phyloP scores from a whole-genome alignment of 2,329 filamentous ascomycete genomes.

The Cladophialophora chaetospira region DNA sequence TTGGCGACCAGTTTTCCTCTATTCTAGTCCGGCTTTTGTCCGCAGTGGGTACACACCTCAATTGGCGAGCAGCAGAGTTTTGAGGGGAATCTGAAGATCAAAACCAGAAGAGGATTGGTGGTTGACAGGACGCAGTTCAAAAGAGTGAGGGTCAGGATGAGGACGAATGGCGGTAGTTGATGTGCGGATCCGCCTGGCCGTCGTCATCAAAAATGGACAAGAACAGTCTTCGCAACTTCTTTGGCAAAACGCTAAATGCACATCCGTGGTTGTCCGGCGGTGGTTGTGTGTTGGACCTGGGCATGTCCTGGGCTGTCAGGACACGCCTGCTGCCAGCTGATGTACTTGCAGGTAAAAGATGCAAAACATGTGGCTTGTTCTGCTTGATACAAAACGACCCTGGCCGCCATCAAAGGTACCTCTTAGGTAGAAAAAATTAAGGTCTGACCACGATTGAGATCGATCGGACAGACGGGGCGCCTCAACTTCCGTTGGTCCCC shows the following conservation, averaged over 20 bases:
- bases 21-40: slow-evolving; percentile 13
- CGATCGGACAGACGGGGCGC: slow-evolving; percentile 12
- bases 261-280: neutral
- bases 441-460: slow-evolving; percentile 8
- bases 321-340: too few relatives aligned
- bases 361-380: too few relatives aligned
- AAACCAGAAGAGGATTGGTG: slow-evolving; percentile 3
- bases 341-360: too few relatives aligned
- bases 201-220: slow-evolving; percentile 8
- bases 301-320: too few relatives aligned
- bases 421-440: slow-evolving; percentile 4
- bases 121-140: neutral
- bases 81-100: slow-evolving; percentile 7
- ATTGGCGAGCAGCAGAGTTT: slow-evolving; percentile 1
- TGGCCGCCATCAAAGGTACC: too few relatives aligned
- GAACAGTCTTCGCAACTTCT: slow-evolving; percentile 8
- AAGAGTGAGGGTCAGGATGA: neutral
- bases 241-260: neutral
- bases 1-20: neutral
- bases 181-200: slow-evolving; percentile 6
- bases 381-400: neutral
- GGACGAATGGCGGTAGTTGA: slow-evolving; percentile 10
- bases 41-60: neutral
- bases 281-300: too few relatives aligned
- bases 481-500: slow-evolving; percentile 9